A percentile compares a stretch with the other conserved stretches of the same genome.
phyloP scores from a whole-genome alignment of 805 yeast genomes.

The Ogataea parapolymorpha region DNA sequence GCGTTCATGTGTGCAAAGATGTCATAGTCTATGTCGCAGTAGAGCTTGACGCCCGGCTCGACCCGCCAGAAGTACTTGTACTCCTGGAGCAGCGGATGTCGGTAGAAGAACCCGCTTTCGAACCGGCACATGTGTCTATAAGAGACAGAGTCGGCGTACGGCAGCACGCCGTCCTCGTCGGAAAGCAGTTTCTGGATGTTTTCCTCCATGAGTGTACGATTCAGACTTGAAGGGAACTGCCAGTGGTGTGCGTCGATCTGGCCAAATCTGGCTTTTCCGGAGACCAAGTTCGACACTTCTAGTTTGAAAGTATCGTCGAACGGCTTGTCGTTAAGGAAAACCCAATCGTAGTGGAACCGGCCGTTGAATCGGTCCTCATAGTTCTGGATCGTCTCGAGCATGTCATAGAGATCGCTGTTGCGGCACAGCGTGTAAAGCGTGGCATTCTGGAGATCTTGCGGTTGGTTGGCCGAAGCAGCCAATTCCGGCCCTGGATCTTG shows the following conservation, averaged over 20 bases:
- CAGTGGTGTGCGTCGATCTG: constrained; percentile 59
- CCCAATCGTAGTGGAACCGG: constrained; percentile 70
- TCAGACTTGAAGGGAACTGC: constrained; percentile 53
- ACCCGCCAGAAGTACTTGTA: constrained; percentile 92
- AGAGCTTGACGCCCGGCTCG: constrained; percentile 75
- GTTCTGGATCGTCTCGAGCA: constrained; percentile 57
- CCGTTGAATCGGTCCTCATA: constrained; percentile 66
- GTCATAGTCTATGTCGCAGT: constrained; percentile 76
- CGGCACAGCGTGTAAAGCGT: constrained; percentile 69
- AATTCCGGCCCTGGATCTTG: too few relatives aligned
- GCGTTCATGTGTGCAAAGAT: constrained; percentile 70
- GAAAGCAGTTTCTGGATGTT: constrained; percentile 17
- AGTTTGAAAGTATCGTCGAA: constrained; percentile 56
- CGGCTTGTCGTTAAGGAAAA: constrained; percentile 67
- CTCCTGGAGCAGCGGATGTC: constrained; percentile 61
- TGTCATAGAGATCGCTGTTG: constrained; percentile 56
- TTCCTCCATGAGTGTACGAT: constrained; percentile 16
- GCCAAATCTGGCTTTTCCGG: constrained; percentile 65
- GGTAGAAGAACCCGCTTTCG: constrained; percentile 81
- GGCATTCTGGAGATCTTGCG: constrained; percentile 40
- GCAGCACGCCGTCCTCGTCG: constrained; percentile 40
- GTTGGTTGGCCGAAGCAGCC: too few relatives aligned
- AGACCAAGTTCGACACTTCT: constrained; percentile 45
- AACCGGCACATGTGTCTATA: constrained; percentile 88
- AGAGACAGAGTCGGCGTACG: constrained; percentile 59